Conservation (phyloP, 2,329 filamentous ascomycete genomes). For the Monilinia vaccinii-corymbosi region DNA sequence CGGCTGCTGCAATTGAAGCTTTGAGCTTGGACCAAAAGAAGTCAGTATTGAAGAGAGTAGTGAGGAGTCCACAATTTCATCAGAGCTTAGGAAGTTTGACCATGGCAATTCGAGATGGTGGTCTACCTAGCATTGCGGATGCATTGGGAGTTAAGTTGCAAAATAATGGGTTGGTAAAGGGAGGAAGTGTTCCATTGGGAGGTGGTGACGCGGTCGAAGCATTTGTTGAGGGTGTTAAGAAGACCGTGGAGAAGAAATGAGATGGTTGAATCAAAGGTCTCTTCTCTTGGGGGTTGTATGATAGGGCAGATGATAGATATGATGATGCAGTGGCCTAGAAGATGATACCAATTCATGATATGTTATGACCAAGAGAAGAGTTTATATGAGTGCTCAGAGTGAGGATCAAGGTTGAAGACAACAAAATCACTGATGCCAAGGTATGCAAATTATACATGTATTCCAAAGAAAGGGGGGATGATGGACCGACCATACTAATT, state of each 20-base stretch:
- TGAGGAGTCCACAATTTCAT: constrained; percentile 82
- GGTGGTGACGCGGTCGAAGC: constrained; percentile 83
- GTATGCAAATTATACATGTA: background rate
- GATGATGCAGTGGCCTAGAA: background rate
- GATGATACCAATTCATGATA: constrained; percentile 1
- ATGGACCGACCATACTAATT: no score
- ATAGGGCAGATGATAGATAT: background rate
- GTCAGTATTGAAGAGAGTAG: constrained; percentile 66
- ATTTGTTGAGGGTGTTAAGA: constrained; percentile 84
- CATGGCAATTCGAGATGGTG: constrained; percentile 80
- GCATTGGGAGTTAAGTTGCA: constrained; percentile 72
- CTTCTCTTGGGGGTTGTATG: background rate
- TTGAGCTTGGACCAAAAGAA: constrained; percentile 72
- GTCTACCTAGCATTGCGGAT: constrained; percentile 80
- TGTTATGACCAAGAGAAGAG: constrained; percentile 10
- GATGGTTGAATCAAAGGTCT: background rate
- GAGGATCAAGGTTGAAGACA: background rate
- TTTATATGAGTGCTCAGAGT: constrained; percentile 13
- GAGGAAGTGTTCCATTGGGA: constrained; percentile 74
- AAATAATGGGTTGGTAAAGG: constrained; percentile 73
- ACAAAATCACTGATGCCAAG: background rate
- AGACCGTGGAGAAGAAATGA: constrained; percentile 54
- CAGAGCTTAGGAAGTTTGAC: constrained; percentile 82
- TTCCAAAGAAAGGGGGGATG: background rate
- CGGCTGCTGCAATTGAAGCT: constrained; percentile 64